Conservation (phyloP, 441 rosid species). For the Rhodomyrtus psidioides region DNA sequence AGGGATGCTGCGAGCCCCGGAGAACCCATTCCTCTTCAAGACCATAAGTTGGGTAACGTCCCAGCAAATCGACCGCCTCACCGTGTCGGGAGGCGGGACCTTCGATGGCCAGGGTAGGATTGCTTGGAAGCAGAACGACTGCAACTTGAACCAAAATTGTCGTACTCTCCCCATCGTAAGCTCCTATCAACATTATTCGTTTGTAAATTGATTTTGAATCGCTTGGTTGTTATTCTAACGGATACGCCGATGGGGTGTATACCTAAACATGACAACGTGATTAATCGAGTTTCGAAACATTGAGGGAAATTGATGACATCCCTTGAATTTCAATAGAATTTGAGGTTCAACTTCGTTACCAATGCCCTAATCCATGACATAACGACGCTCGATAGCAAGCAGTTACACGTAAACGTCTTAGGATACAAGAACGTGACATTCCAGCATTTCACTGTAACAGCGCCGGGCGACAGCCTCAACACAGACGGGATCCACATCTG, state of each 20-base stretch:
- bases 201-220: no score
- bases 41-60: conserved; percentile 37
- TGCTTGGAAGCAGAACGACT: conserved; percentile 28
- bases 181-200: no score
- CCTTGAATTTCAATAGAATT: neutral
- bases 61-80: conserved; percentile 18
- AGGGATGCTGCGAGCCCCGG: no score
- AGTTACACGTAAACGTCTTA: conserved; percentile 28
- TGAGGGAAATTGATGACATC: neutral
- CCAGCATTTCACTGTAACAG: neutral
- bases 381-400: conserved; percentile 34
- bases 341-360: neutral
- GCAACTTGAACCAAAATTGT: neutral
- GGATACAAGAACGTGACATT: conserved; percentile 1
- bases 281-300: no score
- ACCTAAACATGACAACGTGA: no score
- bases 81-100: conserved; percentile 36
- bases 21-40: no score
- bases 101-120: conserved; percentile 50
- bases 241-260: no score
- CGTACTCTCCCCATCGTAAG: conserved; percentile 21
- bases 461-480: conserved; percentile 20
- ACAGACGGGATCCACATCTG: conserved; percentile 17
- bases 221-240: no score
- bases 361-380: conserved; percentile 3